Conservation (phyloP, 2,329 filamentous ascomycete species). For the Nemania sp. region DNA sequence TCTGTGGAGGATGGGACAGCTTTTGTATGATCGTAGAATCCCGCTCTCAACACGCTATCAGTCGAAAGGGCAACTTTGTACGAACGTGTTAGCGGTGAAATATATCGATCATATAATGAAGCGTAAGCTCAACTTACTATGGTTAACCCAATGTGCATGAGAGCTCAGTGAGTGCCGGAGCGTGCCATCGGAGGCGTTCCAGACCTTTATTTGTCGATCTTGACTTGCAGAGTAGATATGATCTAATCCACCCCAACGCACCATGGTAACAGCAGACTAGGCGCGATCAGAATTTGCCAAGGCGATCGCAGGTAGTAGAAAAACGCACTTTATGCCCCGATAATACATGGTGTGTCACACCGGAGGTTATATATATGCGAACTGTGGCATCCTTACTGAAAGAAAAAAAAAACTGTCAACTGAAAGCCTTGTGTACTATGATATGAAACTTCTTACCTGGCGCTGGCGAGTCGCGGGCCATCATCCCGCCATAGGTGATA, state of each 20-base stretch:
- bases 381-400: conserved; percentile 84
- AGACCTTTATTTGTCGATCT: conserved; percentile 74
- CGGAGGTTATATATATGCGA: conserved; percentile 81
- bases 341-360: conserved; percentile 78
- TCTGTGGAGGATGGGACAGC: conserved; percentile 68
- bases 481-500: conserved; percentile 79
- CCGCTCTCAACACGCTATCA: conserved; percentile 85
- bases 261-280: conserved; percentile 81
- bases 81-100: background rate
- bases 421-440: background rate
- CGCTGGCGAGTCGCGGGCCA: conserved; percentile 80
- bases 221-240: conserved; percentile 86
- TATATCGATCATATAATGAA: background rate
- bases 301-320: background rate
- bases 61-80: conserved; percentile 76
- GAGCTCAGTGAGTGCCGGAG: conserved; percentile 77
- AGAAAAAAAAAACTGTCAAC: conserved; percentile 38
- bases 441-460: conserved; percentile 17
- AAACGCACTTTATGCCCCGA: conserved; percentile 70
- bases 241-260: conserved; percentile 92
- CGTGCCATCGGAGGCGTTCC: conserved; percentile 80
- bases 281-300: conserved; percentile 10
- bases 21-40: conserved; percentile 82
- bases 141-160: conserved; percentile 95
- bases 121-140: conserved; percentile 47